Percentiles rank a stretch among this genome's conserved stretches.
Evolutionary conservation across 805 yeast species (phyloP).

Genomic region (Yarrowia divulgata): DNA sequence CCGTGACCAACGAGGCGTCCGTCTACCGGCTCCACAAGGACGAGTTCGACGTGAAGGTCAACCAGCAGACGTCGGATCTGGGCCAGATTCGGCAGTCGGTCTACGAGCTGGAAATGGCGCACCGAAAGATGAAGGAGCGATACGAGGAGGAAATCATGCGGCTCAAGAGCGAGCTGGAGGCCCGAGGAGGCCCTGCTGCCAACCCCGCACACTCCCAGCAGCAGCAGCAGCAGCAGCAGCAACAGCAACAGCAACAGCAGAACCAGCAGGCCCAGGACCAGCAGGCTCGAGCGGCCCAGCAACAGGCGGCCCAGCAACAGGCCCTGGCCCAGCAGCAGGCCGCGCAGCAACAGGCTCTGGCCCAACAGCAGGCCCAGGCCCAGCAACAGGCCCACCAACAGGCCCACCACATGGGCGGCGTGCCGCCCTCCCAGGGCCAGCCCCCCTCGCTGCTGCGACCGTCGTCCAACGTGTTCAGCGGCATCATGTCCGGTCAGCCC

Average conservation of each 20-base stretch:
- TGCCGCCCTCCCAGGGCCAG: slow-evolving; percentile 42
- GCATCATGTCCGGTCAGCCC: slow-evolving; percentile 50
- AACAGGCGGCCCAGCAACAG: slow-evolving; percentile 45
- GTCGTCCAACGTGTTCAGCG: slow-evolving; percentile 47
- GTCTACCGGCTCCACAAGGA: slow-evolving; percentile 88
- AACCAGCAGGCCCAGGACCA: slow-evolving; percentile 45
- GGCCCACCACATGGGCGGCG: slow-evolving; percentile 44
- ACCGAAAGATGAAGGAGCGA: slow-evolving; percentile 91
- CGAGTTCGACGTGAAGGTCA: slow-evolving; percentile 75
- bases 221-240: slow-evolving; percentile 42
- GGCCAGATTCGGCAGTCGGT: slow-evolving; percentile 94
- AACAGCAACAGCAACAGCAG: slow-evolving; percentile 43
- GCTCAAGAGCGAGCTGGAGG: slow-evolving; percentile 84
- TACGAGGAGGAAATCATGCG: slow-evolving; percentile 92
- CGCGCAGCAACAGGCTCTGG: slow-evolving; percentile 41
- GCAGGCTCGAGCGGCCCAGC: slow-evolving; percentile 51
- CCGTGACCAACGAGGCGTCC: slow-evolving; percentile 83
- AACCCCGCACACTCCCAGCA: slow-evolving; percentile 51
- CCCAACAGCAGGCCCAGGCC: slow-evolving; percentile 31
- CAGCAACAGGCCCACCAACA: slow-evolving; percentile 32
- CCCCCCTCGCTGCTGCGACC: slow-evolving; percentile 49
- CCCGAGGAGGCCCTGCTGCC: slow-evolving; percentile 68
- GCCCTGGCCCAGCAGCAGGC: slow-evolving; percentile 42
- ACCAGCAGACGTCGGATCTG: slow-evolving; percentile 91
- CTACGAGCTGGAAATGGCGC: slow-evolving; percentile 91